Base-by-base conservation (phyloP, 768 basidiomycete species). In the Plicaturopsis crispa region DNA sequence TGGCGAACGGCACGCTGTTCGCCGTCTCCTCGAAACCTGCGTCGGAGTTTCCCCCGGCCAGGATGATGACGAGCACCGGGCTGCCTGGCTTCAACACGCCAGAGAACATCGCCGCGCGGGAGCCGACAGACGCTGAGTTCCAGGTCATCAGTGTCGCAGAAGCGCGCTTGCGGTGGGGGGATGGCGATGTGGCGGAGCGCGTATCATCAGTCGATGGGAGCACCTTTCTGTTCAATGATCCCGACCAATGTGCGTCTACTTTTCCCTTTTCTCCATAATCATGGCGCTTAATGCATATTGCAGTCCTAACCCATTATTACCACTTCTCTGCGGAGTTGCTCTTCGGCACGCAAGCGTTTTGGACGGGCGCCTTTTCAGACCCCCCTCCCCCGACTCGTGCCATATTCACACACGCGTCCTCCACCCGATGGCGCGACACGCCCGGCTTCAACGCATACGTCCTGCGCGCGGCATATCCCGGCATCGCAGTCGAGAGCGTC, bases 271-370 rank as follows among this genome's bases (percentile, higher is more conserved):
- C 20, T 23, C 11, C 21, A 26, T 45, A 17, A 20, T 4, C 18
- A 20, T 10, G 13, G 32, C 16, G 37, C 47, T 24, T 46, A 22
- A 22, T 28, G 45, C n/a, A 6, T n/a, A 24, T 3, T 4, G 19
- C 24, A 65, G 61, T 91, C 68, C 69, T 90, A n/a, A 63, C 68
- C 33, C 89, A 91, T 54, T 91, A 89, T 56, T 91, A 90, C 58
- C 89, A 91, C 59, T 80, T 87, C 42, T 83, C 82, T 22, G 89
- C 83, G 0, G 89, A 92, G 53, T 74, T 87, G 33, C 61, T 87
- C 40, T 63, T 90, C 22, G 88, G 87, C 22, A 61, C 73, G 3
- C 86, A 84, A 71, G 73, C 84, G 2, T 73, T 86, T 48, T 86
- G 80, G 80, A 64, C 67, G 32, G 79, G 80, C 24, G 69, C 79